Percentiles rank a stretch among this genome's conserved stretches.
These are phyloP conservation scores for Smithsoniella earleae DNA, from an alignment of 163 green algal genomes.

Conservation along the genomic window DNA sequence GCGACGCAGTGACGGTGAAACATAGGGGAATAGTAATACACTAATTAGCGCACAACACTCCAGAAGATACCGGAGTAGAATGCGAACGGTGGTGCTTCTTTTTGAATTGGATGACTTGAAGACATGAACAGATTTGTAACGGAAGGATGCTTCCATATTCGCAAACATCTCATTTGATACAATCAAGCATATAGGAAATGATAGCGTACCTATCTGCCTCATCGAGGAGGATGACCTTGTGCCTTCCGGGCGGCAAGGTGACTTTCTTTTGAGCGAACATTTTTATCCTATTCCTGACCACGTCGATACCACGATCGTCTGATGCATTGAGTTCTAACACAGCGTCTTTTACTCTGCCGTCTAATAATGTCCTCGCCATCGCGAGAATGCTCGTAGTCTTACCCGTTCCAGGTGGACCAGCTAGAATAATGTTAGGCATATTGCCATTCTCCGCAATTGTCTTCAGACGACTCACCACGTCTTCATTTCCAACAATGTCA, in stretches of 20 bases:
- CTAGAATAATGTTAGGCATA: conserved; percentile 95
- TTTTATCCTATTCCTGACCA: conserved; percentile 99
- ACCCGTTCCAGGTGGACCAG: conserved; percentile 87
- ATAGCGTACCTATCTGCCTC: conserved; percentile 60
- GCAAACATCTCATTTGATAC: too few relatives aligned
- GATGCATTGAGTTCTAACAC: conserved; percentile 97
- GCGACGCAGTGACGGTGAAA: not conserved
- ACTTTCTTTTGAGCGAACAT: conserved; percentile 98
- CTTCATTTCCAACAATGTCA: conserved; percentile 94
- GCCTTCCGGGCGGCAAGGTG: conserved; percentile 75
- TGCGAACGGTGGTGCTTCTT: too few relatives aligned
- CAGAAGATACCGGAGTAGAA: too few relatives aligned
- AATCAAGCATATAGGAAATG: too few relatives aligned
- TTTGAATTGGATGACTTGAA: too few relatives aligned
- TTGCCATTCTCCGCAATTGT: conserved; percentile 91
- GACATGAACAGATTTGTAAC: too few relatives aligned
- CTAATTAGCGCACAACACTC: not conserved
- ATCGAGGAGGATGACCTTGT: conserved; percentile 97
- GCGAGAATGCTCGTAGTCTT: conserved; percentile 96
- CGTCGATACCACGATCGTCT: conserved; percentile 96
- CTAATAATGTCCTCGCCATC: conserved; percentile 81
- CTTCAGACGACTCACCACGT: conserved; percentile 82
- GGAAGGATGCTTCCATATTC: too few relatives aligned
- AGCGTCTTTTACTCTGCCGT: conserved; percentile 69
- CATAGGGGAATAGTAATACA: conserved; percentile 6